A percentile compares a stretch with the other conserved stretches of the same genome.
Evolutionary conservation across 129 eudicot genomes (phyloP).

Genomic region (Ambrosia trifida): DNA sequence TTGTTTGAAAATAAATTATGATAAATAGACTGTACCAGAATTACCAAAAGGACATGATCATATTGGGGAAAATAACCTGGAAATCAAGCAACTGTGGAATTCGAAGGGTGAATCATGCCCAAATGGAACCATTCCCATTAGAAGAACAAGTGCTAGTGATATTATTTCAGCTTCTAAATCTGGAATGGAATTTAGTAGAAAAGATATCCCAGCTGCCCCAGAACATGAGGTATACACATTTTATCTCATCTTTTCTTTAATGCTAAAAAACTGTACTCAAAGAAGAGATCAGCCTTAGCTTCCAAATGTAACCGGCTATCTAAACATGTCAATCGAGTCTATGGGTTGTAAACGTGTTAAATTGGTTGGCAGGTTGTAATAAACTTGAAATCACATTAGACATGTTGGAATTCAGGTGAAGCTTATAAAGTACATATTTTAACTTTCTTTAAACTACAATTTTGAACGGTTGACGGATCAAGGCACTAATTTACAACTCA

Average conservation of each 20-base stretch:
- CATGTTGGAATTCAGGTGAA: too few relatives aligned
- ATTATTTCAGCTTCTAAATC: conserved; percentile 45
- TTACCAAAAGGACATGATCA: conserved; percentile 53
- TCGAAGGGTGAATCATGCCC: conserved; percentile 71
- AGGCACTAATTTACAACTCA: too few relatives aligned
- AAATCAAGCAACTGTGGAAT: conserved; percentile 68
- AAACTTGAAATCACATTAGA: too few relatives aligned
- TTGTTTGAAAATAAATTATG: background rate
- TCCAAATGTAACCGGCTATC: too few relatives aligned
- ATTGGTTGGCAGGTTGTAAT: background rate
- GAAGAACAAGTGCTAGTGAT: conserved; percentile 71
- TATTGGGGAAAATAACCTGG: conserved; percentile 20
- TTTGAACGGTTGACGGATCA: too few relatives aligned
- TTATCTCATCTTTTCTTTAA: background rate
- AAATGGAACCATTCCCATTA: conserved; percentile 71
- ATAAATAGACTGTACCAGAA: conserved; percentile 52
- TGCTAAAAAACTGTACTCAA: too few relatives aligned
- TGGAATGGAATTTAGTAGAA: conserved; percentile 46
- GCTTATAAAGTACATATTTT: too few relatives aligned
- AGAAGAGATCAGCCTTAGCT: too few relatives aligned
- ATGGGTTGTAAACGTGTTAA: background rate
- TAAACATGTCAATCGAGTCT: background rate
- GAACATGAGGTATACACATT: conserved; percentile 65
- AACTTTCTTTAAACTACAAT: too few relatives aligned
- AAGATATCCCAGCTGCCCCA: conserved; percentile 36